Conservation (phyloP, 192 early-diverging fungal genomes). For the Coemansia sp. region DNA sequence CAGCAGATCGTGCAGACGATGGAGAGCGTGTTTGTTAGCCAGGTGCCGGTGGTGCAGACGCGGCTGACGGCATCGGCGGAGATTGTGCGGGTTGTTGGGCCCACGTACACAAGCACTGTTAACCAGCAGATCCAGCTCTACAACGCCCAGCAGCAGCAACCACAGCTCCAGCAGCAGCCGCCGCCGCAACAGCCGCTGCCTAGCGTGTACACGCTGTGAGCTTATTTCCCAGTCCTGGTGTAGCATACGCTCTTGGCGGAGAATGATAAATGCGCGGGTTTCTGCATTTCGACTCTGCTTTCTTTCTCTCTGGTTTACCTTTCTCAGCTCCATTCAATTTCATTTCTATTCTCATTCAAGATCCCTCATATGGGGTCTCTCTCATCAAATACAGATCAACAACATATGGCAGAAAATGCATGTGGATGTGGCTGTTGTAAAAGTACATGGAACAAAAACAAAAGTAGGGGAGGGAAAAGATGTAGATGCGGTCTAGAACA, state of each 20-base stretch:
- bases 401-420: too few species aligned
- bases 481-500: slow-evolving; percentile 6
- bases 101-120: slow-evolving; percentile 24
- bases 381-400: too few species aligned
- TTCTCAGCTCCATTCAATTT: too few species aligned
- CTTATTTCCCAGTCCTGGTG: too few species aligned
- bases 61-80: slow-evolving; percentile 11
- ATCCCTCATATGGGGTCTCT: too few species aligned
- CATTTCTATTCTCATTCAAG: too few species aligned
- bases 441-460: not conserved
- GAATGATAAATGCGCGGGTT: not conserved
- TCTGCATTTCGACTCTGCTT: not conserved
- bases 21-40: slow-evolving; percentile 1
- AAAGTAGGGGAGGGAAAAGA: not conserved
- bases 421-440: too few species aligned
- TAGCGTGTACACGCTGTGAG: slow-evolving; percentile 1
- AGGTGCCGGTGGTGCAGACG: slow-evolving; percentile 14
- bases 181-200: not conserved
- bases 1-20: not conserved
- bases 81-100: slow-evolving; percentile 21
- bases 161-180: not conserved
- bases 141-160: not conserved
- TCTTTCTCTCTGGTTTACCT: not conserved
- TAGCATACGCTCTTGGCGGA: not conserved
- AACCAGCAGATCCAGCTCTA: slow-evolving; percentile 1